Evolutionary conservation across 2,329 filamentous ascomycete species (phyloP).

Genomic region (Aspergillus transmontanensis): DNA sequence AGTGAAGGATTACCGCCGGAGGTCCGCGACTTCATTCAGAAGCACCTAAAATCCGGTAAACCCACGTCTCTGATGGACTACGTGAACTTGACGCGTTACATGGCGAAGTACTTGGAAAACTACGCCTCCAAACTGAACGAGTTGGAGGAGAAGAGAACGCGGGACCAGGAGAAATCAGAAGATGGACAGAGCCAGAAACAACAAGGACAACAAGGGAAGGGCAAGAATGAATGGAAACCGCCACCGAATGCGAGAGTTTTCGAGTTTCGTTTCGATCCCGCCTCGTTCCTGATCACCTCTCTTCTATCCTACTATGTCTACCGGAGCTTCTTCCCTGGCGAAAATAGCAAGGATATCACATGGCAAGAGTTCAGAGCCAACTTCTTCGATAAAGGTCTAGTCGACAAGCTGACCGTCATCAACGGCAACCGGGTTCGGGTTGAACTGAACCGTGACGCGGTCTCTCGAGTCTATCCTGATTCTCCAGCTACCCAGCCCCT

Average conservation of each 20-base stretch:
- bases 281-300: constrained; percentile 58
- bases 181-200: constrained; percentile 17
- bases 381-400: constrained; percentile 93
- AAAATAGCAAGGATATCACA: constrained; percentile 78
- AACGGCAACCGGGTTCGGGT: constrained; percentile 78
- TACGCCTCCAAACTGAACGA: constrained; percentile 38
- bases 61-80: constrained; percentile 57
- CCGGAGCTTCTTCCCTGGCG: constrained; percentile 66
- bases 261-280: constrained; percentile 57
- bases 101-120: constrained; percentile 59
- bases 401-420: constrained; percentile 86
- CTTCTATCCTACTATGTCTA: constrained; percentile 67
- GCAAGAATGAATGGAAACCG: constrained; percentile 31
- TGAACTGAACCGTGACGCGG: constrained; percentile 74
- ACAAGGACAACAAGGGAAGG: constrained; percentile 28
- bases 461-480: constrained; percentile 73
- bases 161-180: constrained; percentile 16
- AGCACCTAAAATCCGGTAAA: constrained; percentile 50
- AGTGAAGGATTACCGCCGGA: constrained; percentile 70
- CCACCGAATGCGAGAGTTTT: constrained; percentile 39
- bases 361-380: constrained; percentile 96
- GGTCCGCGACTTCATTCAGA: constrained; percentile 64
- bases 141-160: constrained; percentile 29
- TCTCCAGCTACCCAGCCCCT: constrained; percentile 68
- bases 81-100: constrained; percentile 62